Evolutionary conservation across 192 early-diverging fungal genomes (phyloP).

Genomic region (Backusella macrospora): DNA sequence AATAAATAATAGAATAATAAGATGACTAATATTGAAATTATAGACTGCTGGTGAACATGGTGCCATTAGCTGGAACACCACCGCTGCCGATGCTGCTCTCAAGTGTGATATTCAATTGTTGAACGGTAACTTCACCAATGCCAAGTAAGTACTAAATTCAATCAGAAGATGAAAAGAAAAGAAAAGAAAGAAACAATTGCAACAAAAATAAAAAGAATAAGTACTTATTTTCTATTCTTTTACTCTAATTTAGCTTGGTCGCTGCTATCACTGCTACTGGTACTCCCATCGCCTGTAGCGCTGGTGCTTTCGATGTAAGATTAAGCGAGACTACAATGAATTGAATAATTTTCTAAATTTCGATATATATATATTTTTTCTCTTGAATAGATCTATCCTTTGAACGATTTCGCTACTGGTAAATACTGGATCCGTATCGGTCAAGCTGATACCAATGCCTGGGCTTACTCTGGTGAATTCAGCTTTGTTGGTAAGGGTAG

Average conservation of each 20-base stretch:
- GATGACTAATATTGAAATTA: not conserved
- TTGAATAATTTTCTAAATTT: not conserved
- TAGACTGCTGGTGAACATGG: constrained; percentile 34
- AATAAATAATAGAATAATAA: not conserved
- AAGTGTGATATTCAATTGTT: constrained; percentile 39
- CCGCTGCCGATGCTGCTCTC: constrained; percentile 18
- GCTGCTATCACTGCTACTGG: constrained; percentile 29
- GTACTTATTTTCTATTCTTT: not conserved
- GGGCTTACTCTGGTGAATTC: constrained; percentile 41
- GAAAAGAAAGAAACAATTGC: not conserved
- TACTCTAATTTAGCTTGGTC: constrained; percentile 27
- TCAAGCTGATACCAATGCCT: constrained; percentile 23
- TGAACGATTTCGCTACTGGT: constrained; percentile 35
- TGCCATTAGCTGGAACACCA: constrained; percentile 35
- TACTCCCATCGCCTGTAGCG: constrained; percentile 25
- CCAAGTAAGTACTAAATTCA: constrained; percentile 24
- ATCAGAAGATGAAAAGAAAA: not conserved
- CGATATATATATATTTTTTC: not conserved
- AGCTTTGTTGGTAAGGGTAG: constrained; percentile 36
- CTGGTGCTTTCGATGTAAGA: constrained; percentile 33
- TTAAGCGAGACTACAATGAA: not conserved
- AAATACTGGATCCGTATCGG: constrained; percentile 42
- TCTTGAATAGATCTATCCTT: constrained; percentile 21
- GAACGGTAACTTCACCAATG: constrained; percentile 31
- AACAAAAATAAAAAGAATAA: not conserved